Evolutionary conservation across 108 stramenopile genomes (phyloP).

Genomic region (Fragilaria crotonensis): DNA sequence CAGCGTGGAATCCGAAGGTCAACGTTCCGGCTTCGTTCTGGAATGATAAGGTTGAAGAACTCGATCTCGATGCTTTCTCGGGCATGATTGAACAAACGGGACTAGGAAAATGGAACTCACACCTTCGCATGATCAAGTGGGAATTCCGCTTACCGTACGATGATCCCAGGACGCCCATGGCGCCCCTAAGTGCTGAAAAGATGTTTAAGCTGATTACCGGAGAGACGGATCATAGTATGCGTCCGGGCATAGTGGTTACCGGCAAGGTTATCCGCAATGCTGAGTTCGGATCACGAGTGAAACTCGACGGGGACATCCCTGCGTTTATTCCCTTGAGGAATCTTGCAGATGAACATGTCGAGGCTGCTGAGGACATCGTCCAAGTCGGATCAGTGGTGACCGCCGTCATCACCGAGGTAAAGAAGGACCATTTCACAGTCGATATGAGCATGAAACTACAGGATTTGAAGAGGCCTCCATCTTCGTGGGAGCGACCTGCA

Average conservation of each 20-base stretch:
- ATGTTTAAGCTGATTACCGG: conserved; percentile 83
- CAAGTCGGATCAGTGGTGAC: conserved; percentile 69
- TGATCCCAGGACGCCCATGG: conserved; percentile 82
- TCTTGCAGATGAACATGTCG: conserved; percentile 79
- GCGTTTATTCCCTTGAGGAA: conserved; percentile 80
- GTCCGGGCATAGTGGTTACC: conserved; percentile 84
- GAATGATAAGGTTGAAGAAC: conserved; percentile 83
- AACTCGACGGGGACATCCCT: conserved; percentile 83
- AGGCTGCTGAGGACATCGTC: conserved; percentile 79
- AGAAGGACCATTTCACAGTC: conserved; percentile 88
- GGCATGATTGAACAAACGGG: conserved; percentile 67
- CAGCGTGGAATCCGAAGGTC: conserved; percentile 65
- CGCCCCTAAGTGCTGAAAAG: conserved; percentile 55
- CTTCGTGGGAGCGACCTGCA: conserved; percentile 73
- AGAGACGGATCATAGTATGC: conserved; percentile 74
- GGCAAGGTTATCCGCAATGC: conserved; percentile 73
- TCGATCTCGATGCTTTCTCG: conserved; percentile 81
- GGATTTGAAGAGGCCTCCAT: conserved; percentile 72
- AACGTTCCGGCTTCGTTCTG: conserved; percentile 70
- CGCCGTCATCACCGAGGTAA: conserved; percentile 79
- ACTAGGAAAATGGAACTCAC: conserved; percentile 68
- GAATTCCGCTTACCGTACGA: conserved; percentile 84
- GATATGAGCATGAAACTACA: conserved; percentile 82
- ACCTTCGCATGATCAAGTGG: conserved; percentile 87
- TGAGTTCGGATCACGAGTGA: conserved; percentile 83